These are phyloP conservation scores for Apiospora marii DNA, from an alignment of 2,329 filamentous ascomycete species.

Conservation along the genomic window DNA sequence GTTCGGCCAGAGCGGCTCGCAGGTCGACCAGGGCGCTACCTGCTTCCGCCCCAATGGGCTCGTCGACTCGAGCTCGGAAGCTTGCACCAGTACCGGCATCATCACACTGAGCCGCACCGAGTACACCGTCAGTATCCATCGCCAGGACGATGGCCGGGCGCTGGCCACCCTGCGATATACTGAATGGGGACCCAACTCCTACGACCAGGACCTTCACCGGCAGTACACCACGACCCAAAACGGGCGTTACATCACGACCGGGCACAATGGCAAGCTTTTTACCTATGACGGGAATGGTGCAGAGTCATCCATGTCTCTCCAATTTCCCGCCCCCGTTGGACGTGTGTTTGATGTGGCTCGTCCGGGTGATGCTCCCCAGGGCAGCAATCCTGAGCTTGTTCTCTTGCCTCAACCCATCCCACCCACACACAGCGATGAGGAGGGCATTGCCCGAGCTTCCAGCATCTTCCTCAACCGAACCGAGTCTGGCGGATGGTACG, in stretches of 20 bases:
- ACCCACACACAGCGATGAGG: conserved; percentile 59
- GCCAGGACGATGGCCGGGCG: conserved; percentile 73
- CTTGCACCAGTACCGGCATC: conserved; percentile 82
- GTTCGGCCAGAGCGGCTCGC: conserved; percentile 78
- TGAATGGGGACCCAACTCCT: conserved; percentile 94
- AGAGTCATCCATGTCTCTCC: conserved; percentile 69
- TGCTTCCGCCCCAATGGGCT: conserved; percentile 76
- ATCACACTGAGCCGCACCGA: conserved; percentile 86
- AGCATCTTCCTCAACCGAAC: conserved; percentile 89
- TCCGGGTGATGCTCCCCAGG: conserved; percentile 67
- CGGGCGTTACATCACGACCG: conserved; percentile 86
- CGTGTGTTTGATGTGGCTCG: conserved; percentile 89
- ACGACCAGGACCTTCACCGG: conserved; percentile 83
- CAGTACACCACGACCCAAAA: conserved; percentile 86
- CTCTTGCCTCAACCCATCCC: conserved; percentile 86
- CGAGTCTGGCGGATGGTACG: conserved; percentile 89
- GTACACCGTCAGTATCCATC: conserved; percentile 87
- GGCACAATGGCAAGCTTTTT: conserved; percentile 84
- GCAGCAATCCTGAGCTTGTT: conserved; percentile 78
- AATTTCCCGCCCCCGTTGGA: conserved; percentile 79
- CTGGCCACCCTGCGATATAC: conserved; percentile 92
- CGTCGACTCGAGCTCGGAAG: conserved; percentile 68
- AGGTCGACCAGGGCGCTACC: conserved; percentile 74
- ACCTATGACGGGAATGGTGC: conserved; percentile 75
- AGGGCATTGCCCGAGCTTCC: conserved; percentile 61